A percentile compares a stretch with the other conserved stretches of the same genome.
Conservation (phyloP, 164 flowering plant genomes). For the Nelumbo lutea region DNA sequence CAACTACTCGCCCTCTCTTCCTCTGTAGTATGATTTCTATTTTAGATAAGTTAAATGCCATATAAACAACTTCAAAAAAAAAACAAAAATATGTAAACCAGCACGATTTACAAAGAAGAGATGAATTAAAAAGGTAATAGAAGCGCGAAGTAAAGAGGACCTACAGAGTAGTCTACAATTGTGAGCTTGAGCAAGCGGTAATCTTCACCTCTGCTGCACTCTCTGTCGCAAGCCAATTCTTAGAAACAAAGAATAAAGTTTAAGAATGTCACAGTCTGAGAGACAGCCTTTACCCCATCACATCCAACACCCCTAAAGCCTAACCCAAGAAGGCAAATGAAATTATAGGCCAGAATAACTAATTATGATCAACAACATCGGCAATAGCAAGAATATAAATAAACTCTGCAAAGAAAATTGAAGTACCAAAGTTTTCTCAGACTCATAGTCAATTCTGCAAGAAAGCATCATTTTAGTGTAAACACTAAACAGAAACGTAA, state of each 20-base stretch:
- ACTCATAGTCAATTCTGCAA: no score
- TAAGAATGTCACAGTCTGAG: background rate
- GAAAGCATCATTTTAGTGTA: background rate
- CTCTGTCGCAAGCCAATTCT: constrained; percentile 89
- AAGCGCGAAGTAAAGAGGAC: constrained; percentile 7
- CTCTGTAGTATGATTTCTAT: constrained; percentile 38
- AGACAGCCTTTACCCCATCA: background rate
- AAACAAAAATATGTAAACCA: background rate
- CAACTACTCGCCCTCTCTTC: constrained; percentile 48
- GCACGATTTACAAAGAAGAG: background rate
- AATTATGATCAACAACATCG: no score
- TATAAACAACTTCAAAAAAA: background rate
- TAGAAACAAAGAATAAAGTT: background rate
- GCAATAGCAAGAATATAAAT: no score
- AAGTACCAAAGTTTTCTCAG: no score
- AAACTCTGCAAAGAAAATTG: no score
- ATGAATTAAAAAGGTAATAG: background rate
- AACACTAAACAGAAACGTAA: background rate
- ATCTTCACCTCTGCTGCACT: constrained; percentile 99
- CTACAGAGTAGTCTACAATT: constrained; percentile 66
- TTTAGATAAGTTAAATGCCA: background rate
- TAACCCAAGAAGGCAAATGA: no score
- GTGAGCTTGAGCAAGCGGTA: constrained; percentile 88
- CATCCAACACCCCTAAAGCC: background rate
- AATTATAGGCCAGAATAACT: no score